A percentile compares a stretch with the other conserved stretches of the same genome.
These are phyloP conservation scores for Cyphellophora attinorum DNA, from an alignment of 2,329 filamentous ascomycete genomes.

Conservation along the genomic window DNA sequence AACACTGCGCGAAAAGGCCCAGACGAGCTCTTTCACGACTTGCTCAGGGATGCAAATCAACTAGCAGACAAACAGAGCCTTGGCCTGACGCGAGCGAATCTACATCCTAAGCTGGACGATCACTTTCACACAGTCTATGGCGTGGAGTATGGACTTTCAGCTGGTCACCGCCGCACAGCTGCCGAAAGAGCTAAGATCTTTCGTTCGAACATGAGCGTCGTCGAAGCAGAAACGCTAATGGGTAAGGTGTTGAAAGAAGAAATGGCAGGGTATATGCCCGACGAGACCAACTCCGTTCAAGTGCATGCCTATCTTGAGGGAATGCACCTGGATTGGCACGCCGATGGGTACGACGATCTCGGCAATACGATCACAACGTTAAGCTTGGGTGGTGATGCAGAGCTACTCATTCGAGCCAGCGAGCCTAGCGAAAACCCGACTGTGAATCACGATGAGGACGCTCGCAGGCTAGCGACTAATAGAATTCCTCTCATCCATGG, in stretches of 20 bases:
- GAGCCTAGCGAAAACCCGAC: background rate
- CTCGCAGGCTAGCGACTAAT: background rate
- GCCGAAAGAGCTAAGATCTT: background rate
- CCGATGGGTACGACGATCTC: constrained; percentile 45
- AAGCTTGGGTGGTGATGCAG: constrained; percentile 42
- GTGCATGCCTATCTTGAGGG: background rate
- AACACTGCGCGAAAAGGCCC: background rate
- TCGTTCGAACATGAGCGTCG: background rate
- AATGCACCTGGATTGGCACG: background rate
- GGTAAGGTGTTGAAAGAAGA: background rate
- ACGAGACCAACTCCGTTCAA: constrained; percentile 1
- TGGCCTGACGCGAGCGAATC: background rate
- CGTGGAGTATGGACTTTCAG: constrained; percentile 1
- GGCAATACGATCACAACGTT: constrained; percentile 47
- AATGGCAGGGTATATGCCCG: background rate
- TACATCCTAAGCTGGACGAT: background rate
- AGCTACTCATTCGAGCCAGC: constrained; percentile 43
- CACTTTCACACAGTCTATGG: constrained; percentile 1
- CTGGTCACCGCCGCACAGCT: background rate
- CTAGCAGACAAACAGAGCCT: background rate
- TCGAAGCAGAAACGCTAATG: background rate
- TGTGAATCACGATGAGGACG: background rate
- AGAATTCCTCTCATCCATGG: constrained; percentile 1
- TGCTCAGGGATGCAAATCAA: background rate
- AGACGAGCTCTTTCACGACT: background rate